Base-by-base conservation (phyloP, 306 rosid genomes). In the Pachyrhizus erosus region DNA sequence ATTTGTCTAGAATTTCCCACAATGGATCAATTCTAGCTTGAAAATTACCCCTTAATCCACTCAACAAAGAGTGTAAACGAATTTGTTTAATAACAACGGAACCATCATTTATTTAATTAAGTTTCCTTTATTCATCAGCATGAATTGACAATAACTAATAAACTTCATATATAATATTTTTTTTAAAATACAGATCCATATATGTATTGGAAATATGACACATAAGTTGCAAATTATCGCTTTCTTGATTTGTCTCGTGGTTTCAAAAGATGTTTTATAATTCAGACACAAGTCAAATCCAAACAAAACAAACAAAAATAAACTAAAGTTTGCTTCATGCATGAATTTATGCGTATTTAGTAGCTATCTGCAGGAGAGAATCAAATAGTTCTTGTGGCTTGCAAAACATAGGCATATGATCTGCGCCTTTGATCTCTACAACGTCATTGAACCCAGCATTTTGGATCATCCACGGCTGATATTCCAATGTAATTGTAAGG, bases 391-490 rank as follows among this genome's bases (percentile, higher is more conserved):
- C 55, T 13, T 61, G 75, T 37, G 92, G 89, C 75, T 55, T 85
- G 58, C 71, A n/a, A n/a, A n/a, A n/a, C n/a, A n/a, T n/a, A n/a
- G n/a, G n/a, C n/a, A n/a, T n/a, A n/a, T n/a, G n/a, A n/a, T n/a
- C n/a, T n/a, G n/a, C n/a, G n/a, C n/a, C n/a, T n/a, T n/a, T n/a
- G n/a, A n/a, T n/a, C n/a, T 83, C 87, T 46, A 76, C 7, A 42
- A 87, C 85, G 9, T 91, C 79, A 48, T 80, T 21, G 27, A 87
- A 40, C 2, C 77, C 88, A 12, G 70, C 45, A 71, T 87, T 90
- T 69, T 89, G 73, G 9, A 87, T 86, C 97, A 87, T 89, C 94
- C 92, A 87, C 2, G 0, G 70, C 40, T 87, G 97, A 73, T 27
- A 82, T 7, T 83, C 82, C 61, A n/a, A 21, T 0, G 91, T 7